phyloP scores from a whole-genome alignment of 2,329 filamentous ascomycete genomes.

The Albophoma yamanashiensis region DNA sequence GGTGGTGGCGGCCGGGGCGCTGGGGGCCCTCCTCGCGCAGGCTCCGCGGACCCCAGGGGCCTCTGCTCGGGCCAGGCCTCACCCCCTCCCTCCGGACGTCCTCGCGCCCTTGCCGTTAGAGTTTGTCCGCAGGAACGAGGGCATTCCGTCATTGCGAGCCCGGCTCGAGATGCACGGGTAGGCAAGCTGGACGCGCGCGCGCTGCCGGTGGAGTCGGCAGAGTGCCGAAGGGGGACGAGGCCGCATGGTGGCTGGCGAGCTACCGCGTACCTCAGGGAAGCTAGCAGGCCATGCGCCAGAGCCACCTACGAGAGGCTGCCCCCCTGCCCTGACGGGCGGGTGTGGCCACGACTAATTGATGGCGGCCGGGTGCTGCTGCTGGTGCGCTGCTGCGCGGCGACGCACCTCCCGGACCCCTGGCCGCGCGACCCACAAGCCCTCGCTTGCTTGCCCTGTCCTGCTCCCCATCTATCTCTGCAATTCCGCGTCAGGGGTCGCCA shows the following conservation, averaged over 20 bases:
- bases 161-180: neutral
- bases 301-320: neutral
- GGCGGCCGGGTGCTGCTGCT: neutral
- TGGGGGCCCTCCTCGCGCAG: neutral
- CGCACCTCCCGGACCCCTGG: neutral
- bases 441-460: too few species aligned
- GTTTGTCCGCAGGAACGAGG: neutral
- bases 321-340: neutral
- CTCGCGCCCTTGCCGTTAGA: neutral
- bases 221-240: neutral
- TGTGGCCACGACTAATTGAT: neutral
- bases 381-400: neutral
- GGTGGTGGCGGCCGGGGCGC: neutral
- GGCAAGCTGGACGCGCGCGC: neutral
- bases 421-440: neutral
- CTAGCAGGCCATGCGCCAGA: too few species aligned
- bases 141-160: neutral
- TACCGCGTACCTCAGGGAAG: too few species aligned
- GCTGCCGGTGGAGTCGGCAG: neutral
- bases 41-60: neutral
- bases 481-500: neutral
- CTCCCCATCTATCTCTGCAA: neutral
- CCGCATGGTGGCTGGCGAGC: neutral
- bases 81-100: neutral
- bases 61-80: neutral